Conservation (phyloP, 345 rosid species). For the Aurinia saxatilis region DNA sequence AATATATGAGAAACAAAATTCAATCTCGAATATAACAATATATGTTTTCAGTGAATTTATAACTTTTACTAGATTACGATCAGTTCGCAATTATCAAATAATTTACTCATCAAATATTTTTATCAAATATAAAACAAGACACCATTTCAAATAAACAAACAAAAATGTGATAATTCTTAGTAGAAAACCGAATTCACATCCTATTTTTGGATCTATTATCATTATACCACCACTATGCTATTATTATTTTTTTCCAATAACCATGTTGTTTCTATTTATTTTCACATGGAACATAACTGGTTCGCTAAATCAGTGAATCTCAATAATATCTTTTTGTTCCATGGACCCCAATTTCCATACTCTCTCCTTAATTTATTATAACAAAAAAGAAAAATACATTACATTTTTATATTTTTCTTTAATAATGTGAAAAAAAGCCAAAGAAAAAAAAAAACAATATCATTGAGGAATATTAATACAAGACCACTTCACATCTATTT, state of each 20-base stretch:
- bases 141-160: too few species aligned
- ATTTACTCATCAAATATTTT: too few species aligned
- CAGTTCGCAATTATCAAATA: too few species aligned
- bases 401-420: not conserved
- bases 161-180: too few species aligned
- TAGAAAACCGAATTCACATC: too few species aligned
- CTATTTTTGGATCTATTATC: too few species aligned
- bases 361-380: constrained; percentile 12
- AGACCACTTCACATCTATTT: constrained; percentile 30
- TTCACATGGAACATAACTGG: constrained; percentile 31
- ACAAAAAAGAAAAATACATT: not conserved
- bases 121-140: too few species aligned
- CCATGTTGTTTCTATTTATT: constrained; percentile 13
- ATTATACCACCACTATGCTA: not conserved
- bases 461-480: constrained; percentile 28
- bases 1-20: too few species aligned
- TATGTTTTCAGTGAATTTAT: too few species aligned
- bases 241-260: not conserved
- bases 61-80: too few species aligned
- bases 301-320: constrained; percentile 24
- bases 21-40: too few species aligned
- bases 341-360: constrained; percentile 18
- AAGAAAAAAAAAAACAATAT: constrained; percentile 4
- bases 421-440: constrained; percentile 24
- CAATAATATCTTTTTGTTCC: constrained; percentile 20